Conservation (phyloP, 352 stramenopile species). For the Pseudoperonospora humuli region DNA sequence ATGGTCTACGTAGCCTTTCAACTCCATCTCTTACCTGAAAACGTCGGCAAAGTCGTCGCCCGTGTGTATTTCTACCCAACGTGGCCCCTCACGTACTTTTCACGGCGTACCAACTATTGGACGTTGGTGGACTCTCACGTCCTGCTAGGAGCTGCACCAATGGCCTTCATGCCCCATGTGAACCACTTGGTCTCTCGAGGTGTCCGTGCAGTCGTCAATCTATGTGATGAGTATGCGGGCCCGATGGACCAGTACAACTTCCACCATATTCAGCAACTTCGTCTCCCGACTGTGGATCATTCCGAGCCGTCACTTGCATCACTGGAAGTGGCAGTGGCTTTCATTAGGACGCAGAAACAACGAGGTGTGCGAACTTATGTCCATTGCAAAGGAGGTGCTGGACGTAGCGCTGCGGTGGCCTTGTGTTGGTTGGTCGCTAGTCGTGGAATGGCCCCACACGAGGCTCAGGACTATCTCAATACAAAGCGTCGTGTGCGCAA, state of each 20-base stretch:
- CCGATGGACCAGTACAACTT: slow-evolving; percentile 83
- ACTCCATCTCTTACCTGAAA: slow-evolving; percentile 76
- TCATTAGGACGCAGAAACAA: slow-evolving; percentile 84
- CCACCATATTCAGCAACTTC: slow-evolving; percentile 84
- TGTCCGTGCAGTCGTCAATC: slow-evolving; percentile 90
- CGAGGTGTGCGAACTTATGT: slow-evolving; percentile 90
- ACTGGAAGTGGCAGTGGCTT: slow-evolving; percentile 71
- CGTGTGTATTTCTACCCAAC: slow-evolving; percentile 89
- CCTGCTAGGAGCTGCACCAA: slow-evolving; percentile 86
- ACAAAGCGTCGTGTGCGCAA: slow-evolving; percentile 87
- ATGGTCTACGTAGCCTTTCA: slow-evolving; percentile 85
- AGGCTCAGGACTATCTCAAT: slow-evolving; percentile 85
- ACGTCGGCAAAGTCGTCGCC: slow-evolving; percentile 69
- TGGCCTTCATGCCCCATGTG: slow-evolving; percentile 85
- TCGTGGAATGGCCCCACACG: slow-evolving; percentile 59
- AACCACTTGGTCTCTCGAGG: slow-evolving; percentile 66
- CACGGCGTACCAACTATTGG: slow-evolving; percentile 84
- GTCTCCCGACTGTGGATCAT: slow-evolving; percentile 88
- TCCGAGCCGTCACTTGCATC: slow-evolving; percentile 64
- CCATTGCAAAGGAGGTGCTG: slow-evolving; percentile 94
- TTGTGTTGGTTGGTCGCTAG: slow-evolving; percentile 87
- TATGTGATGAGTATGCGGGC: slow-evolving; percentile 94
- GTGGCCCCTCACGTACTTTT: slow-evolving; percentile 87
- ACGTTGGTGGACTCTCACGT: slow-evolving; percentile 90
- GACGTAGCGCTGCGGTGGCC: slow-evolving; percentile 86